Evolutionary conservation across 257 asterid genomes (phyloP), one percentile per base, ranked within the genome.

Genomic region (Solanum lycopersicoides): DNA sequence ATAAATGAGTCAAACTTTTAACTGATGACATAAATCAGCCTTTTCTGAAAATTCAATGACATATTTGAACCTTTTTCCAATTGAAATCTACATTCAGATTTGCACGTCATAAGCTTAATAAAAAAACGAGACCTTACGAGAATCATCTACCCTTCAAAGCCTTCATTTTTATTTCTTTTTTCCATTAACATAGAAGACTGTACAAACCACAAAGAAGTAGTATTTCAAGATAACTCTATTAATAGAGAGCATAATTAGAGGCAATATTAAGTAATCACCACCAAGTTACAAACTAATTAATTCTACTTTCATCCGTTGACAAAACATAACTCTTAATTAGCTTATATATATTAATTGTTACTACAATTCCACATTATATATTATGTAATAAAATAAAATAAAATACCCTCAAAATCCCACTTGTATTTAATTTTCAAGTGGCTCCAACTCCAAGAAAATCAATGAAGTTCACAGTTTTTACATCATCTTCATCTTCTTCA

Each of bases 361-460:
- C 72, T 42, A 41, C 60, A 53, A 16, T 76, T 76, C 56, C 56
- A 34, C 83, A 76, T 42, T 7, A 37, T 37, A 39, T 65, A n/a
- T 7, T 12, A 25, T 65, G 34, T 63, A n/a, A 65, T 65, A 41
- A 42, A 42, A 14, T 76, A 76, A 41, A 76, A 32, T 42, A n/a
- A 77, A 42, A 6, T n/a, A 6, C n/a, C 84, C 65, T 13, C 15
- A 42, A 84, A 68, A 66, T 2, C n/a, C 77, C 75, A 44, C 32
- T 85, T 12, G 4, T 39, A 21, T 21, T n/a, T 23, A 23, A 8
- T 63, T 65, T 77, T 90, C 82, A 89, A 76, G 75, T 75, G 76
- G 87, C 87, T 82, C 91, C 91, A 56, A 91, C 90, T 69, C 93
- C 93, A 63, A 91, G 93, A 84, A 91, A 91, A 88, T 91, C 93